phyloP scores from a whole-genome alignment of 2,329 filamentous ascomycete genomes.

The Graphium sp. region DNA sequence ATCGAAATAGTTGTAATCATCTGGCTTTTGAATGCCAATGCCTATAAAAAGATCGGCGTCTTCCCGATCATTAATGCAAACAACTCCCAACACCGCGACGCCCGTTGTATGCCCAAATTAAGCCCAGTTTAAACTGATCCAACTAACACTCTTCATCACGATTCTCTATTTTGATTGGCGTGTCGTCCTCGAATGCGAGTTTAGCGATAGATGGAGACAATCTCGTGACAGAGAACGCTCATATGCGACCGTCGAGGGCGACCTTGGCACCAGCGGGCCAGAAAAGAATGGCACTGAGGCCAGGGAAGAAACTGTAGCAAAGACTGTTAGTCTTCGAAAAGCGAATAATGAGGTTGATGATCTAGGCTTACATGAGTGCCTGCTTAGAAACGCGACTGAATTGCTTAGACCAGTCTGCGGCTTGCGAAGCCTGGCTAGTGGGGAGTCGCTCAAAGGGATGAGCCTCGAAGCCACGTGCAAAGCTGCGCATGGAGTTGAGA shows the following conservation, averaged over 20 bases:
- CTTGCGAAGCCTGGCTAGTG: slow-evolving; percentile 11
- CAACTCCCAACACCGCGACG: neutral
- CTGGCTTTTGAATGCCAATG: neutral
- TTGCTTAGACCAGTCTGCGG: slow-evolving; percentile 16
- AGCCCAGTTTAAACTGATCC: neutral
- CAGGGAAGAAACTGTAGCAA: slow-evolving; percentile 15
- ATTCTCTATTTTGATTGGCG: slow-evolving; percentile 2
- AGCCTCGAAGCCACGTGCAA: slow-evolving; percentile 15
- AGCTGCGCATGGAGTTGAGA: slow-evolving; percentile 14
- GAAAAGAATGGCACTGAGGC: slow-evolving; percentile 14
- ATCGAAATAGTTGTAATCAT: slow-evolving; percentile 1
- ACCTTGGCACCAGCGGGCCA: slow-evolving; percentile 15
- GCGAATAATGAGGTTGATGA: neutral
- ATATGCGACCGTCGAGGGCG: slow-evolving; percentile 14
- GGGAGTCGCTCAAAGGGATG: slow-evolving; percentile 18
- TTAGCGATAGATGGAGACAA: slow-evolving; percentile 1
- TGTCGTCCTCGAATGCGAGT: too few species aligned
- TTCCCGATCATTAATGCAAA: slow-evolving; percentile 1
- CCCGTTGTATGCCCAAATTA: neutral
- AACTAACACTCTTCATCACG: slow-evolving; percentile 1
- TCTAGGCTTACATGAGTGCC: neutral
- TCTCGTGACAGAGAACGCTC: slow-evolving; percentile 1
- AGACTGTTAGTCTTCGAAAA: neutral
- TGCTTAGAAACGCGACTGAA: neutral
- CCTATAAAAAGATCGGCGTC: neutral